Evolutionary conservation across 768 basidiomycete species (phyloP).

Genomic region (Panaeolus papilionaceus): DNA sequence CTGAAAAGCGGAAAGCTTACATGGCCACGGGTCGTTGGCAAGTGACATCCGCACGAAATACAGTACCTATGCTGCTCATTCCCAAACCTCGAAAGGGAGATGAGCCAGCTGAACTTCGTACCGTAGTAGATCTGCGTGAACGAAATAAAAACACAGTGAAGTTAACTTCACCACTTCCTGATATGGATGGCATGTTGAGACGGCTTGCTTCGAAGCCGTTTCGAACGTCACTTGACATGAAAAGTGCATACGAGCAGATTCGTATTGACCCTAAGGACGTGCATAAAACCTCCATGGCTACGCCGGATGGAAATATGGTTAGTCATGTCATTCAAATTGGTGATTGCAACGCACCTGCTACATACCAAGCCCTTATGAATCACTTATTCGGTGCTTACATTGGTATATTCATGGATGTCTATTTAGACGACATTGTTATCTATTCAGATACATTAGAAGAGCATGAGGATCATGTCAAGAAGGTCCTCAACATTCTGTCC

Average conservation of each 20-base stretch:
- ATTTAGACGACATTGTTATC: conserved; percentile 40
- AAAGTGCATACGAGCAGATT: conserved; percentile 46
- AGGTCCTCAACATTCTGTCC: conserved; percentile 37
- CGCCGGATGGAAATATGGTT: conserved; percentile 50
- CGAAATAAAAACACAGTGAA: conserved; percentile 44
- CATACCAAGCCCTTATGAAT: conserved; percentile 52
- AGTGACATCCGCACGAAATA: conserved; percentile 37
- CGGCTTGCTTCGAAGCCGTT: conserved; percentile 28
- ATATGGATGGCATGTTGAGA: conserved; percentile 32
- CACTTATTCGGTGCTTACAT: conserved; percentile 42
- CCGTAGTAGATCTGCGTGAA: conserved; percentile 39
- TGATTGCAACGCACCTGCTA: conserved; percentile 42
- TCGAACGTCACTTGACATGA: conserved; percentile 38
- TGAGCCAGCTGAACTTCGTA: conserved; percentile 29
- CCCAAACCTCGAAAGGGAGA: conserved; percentile 32
- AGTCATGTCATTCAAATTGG: conserved; percentile 41
- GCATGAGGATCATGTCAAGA: conserved; percentile 37
- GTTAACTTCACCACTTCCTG: conserved; percentile 34
- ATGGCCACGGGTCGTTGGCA: conserved; percentile 36
- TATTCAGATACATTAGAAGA: conserved; percentile 44
- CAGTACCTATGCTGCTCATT: conserved; percentile 42
- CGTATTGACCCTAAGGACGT: conserved; percentile 36
- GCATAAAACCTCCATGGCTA: conserved; percentile 33
- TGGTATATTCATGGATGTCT: conserved; percentile 45
- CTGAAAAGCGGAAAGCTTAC: conserved; percentile 36